phyloP scores from a whole-genome alignment of 176 grass and related monocot species.

The Puccinellia tenuiflora region DNA sequence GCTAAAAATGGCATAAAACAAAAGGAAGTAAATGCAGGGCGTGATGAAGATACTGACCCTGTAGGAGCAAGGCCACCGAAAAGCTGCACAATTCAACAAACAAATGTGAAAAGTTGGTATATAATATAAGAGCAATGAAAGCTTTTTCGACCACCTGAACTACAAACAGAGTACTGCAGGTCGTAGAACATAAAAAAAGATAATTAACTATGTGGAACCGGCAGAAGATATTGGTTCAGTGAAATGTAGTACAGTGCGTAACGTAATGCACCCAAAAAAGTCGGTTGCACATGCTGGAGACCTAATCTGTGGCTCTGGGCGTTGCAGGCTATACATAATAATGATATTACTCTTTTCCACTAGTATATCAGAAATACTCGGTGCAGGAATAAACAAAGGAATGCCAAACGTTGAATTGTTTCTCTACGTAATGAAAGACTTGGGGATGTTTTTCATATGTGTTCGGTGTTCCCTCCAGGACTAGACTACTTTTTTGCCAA shows the following conservation, averaged over 20 bases:
- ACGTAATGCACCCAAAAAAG: background rate
- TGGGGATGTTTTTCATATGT: background rate
- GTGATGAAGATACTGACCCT: slow-evolving; percentile 52
- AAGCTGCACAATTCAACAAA: slow-evolving; percentile 54
- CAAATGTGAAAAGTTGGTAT: background rate
- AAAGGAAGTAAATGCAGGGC: background rate
- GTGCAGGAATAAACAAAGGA: background rate
- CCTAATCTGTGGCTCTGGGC: background rate
- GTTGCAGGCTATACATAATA: background rate
- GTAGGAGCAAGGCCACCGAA: slow-evolving; percentile 73
- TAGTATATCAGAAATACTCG: background rate
- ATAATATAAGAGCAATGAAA: background rate
- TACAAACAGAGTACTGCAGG: background rate
- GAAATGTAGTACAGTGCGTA: background rate
- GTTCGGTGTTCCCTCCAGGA: background rate
- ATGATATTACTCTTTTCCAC: background rate
- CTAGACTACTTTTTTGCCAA: background rate
- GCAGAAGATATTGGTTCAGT: background rate
- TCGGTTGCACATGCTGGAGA: background rate
- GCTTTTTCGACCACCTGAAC: background rate
- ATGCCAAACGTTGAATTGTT: background rate
- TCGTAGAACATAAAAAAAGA: background rate
- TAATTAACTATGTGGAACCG: background rate
- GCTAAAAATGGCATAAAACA: background rate
- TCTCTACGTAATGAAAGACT: background rate